phyloP scores from a whole-genome alignment of 306 rosid genomes.

The Cucumis hystrix region DNA sequence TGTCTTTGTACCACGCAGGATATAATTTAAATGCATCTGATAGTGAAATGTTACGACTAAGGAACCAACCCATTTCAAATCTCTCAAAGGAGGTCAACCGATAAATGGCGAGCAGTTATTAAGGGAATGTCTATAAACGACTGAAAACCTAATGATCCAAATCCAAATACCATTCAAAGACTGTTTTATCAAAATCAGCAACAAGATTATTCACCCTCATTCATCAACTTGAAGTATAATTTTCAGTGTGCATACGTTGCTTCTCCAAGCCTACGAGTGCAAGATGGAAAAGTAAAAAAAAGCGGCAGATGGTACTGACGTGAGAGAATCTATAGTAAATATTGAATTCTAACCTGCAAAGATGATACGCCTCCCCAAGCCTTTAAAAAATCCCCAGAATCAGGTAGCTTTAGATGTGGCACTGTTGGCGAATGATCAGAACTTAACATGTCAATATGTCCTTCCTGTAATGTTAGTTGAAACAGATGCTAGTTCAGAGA shows the following conservation, averaged over 20 bases:
- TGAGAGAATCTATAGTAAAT: background rate
- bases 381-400: constrained; percentile 70
- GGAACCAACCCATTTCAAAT: background rate
- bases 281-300: background rate
- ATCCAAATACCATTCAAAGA: background rate
- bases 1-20: background rate
- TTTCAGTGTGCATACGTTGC: background rate
- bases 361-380: constrained; percentile 98
- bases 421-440: constrained; percentile 88
- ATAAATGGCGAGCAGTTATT: background rate
- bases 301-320: background rate
- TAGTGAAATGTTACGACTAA: background rate
- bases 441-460: constrained; percentile 64
- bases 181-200: background rate
- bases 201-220: background rate
- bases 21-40: background rate
- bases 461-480: constrained; percentile 39
- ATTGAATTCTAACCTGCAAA: constrained; percentile 47
- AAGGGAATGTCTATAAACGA: background rate
- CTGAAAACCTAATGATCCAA: background rate
- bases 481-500: background rate
- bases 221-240: background rate
- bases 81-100: background rate
- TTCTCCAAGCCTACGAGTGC: background rate
- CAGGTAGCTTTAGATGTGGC: constrained; percentile 78